Evolutionary conservation across 2,329 filamentous ascomycete genomes (phyloP), one percentile per base, ranked within the genome.

Genomic region (Alternaria sp.): DNA sequence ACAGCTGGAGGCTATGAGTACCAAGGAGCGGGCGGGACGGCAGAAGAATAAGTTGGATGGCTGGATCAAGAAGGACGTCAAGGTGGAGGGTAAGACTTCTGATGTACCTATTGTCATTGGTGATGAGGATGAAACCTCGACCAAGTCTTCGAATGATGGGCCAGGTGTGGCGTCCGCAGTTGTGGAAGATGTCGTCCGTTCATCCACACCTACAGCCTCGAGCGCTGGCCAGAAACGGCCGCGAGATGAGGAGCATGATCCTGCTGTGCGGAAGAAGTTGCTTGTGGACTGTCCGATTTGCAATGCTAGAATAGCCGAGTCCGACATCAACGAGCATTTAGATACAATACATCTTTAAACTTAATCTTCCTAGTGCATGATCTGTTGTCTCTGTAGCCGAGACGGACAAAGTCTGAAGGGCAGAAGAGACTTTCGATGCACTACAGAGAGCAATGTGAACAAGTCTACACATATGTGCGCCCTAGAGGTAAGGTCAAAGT

Each of bases 41-140:
- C 81, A 83, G 70, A 83, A 79, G 66, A 83, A 82, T 60, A 83
- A 83, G 67, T 69, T 83, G 44, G 81, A 83, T 62, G 58, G 54
- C 7, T 83, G 81, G 81, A 61, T 82, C n/a, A 75, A 62, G 36
- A 67, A 65, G 30, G 50, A 51, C 23, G 17, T 26, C 11, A 47
- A 30, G 17, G 26, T 19, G 32, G 66, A 72, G 43, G 69, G 61
- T 61, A 61, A 67, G 55, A 65, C 64, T 19, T 60, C 65, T 49
- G 51, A 45, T 15, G 49, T 26, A 19, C 54, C 61, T 3, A 61
- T 59, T 30, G 59, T 63, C 40, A 28, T 59, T 25, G 49, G 61
- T 11, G 56, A 43, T 49, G 67, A 63, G 57, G 68, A 56, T 62
- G 53, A 63, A 59, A 59, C 59, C 54, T 62, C 54, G 21, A 23